phyloP scores from a whole-genome alignment of 192 early-diverging fungal species.

The Podila minutissima region DNA sequence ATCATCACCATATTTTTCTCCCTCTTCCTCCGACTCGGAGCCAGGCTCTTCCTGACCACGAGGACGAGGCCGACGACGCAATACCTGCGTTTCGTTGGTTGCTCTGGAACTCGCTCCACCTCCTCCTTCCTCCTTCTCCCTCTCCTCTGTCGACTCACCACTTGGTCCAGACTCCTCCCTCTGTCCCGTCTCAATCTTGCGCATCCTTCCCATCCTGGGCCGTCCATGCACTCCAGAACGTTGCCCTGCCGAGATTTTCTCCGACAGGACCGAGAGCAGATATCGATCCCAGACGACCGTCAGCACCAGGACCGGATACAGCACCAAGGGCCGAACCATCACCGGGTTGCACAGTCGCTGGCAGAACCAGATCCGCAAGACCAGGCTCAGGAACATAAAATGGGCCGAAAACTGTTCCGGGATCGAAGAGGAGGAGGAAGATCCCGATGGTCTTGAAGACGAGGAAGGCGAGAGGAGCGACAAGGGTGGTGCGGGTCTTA shows the following conservation, averaged over 20 bases:
- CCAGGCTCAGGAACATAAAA: constrained; percentile 19
- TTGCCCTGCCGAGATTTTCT: too few species aligned
- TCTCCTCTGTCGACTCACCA: too few species aligned
- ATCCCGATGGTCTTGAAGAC: background rate
- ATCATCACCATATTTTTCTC: background rate
- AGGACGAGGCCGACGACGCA: too few species aligned
- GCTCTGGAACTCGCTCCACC: too few species aligned
- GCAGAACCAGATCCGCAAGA: constrained; percentile 24
- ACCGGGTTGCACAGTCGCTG: constrained; percentile 26
- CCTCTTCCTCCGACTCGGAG: too few species aligned
- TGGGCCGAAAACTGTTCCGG: constrained; percentile 22
- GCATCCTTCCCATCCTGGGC: too few species aligned
- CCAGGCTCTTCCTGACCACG: too few species aligned
- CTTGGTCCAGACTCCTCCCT: too few species aligned
- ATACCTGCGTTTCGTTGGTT: too few species aligned
- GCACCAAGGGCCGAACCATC: constrained; percentile 31
- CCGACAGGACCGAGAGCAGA: constrained; percentile 18
- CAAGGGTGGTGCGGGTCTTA: background rate
- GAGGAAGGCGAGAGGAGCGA: background rate
- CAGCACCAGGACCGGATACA: constrained; percentile 29
- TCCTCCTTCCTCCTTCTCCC: too few species aligned
- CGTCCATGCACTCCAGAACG: too few species aligned
- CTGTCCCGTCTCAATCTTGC: too few species aligned
- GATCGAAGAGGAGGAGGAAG: background rate
- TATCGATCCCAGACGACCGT: constrained; percentile 40